phyloP scores from a whole-genome alignment of 192 early-diverging fungal genomes.

The Coemansia sp. region DNA sequence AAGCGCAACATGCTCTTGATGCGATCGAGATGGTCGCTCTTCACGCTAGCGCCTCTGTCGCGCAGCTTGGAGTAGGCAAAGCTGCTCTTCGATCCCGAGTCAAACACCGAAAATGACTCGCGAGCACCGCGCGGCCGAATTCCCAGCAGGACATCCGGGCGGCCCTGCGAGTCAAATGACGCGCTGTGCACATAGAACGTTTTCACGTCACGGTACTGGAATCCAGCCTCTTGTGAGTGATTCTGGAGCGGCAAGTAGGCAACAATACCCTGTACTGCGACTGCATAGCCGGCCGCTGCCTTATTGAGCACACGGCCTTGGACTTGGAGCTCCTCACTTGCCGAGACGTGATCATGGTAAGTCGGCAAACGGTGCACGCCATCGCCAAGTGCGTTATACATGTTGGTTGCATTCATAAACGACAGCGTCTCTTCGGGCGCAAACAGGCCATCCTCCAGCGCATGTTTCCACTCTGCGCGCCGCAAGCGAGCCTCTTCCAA shows the following conservation, averaged over 20 bases:
- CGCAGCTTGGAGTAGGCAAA: conserved; percentile 2
- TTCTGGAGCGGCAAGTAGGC: conserved; percentile 50
- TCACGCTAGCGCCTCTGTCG: background rate
- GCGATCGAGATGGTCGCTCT: conserved; percentile 3
- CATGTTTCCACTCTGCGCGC: conserved; percentile 58
- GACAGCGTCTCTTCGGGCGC: conserved; percentile 38
- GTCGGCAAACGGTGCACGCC: conserved; percentile 57
- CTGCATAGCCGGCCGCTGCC: conserved; percentile 48
- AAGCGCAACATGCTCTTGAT: conserved; percentile 14
- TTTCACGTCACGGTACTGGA: conserved; percentile 56
- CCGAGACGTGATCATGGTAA: conserved; percentile 56
- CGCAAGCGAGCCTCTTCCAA: conserved; percentile 59
- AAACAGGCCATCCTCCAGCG: conserved; percentile 42
- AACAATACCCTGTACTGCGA: conserved; percentile 70
- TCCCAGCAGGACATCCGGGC: conserved; percentile 32
- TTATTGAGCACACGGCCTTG: conserved; percentile 68
- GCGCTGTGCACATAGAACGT: conserved; percentile 70
- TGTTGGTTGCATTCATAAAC: conserved; percentile 50
- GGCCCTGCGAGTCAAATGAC: conserved; percentile 43
- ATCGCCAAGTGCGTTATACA: conserved; percentile 28
- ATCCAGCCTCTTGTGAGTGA: conserved; percentile 27
- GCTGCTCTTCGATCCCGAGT: conserved; percentile 3
- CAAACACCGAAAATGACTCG: conserved; percentile 5
- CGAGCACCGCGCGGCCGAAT: conserved; percentile 25
- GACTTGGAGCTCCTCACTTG: conserved; percentile 49